Evolutionary conservation across 768 basidiomycete genomes (phyloP).

Genomic region (Lepiota brunneoincarnata): DNA sequence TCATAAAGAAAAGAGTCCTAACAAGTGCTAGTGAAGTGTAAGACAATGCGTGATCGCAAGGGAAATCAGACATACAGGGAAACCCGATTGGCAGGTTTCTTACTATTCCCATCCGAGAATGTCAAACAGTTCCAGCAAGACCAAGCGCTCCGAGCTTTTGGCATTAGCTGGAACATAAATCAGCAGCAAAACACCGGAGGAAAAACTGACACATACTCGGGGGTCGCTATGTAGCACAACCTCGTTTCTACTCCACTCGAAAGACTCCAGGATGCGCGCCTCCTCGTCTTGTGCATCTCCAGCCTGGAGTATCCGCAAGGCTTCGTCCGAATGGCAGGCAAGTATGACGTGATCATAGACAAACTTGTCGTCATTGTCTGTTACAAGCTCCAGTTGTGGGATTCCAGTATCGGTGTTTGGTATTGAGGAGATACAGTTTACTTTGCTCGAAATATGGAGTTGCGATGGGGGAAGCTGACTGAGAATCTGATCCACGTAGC

Average conservation of each 20-base stretch:
- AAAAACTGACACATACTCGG: slow-evolving; percentile 35
- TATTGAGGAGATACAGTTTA: slow-evolving; percentile 41
- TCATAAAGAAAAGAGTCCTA: slow-evolving; percentile 9
- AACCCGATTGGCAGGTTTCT: slow-evolving; percentile 52
- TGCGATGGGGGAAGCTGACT: slow-evolving; percentile 47
- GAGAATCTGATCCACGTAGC: slow-evolving; percentile 66
- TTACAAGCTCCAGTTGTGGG: slow-evolving; percentile 41
- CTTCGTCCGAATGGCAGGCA: slow-evolving; percentile 70
- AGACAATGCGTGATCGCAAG: neutral
- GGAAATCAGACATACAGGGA: slow-evolving; percentile 46
- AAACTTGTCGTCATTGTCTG: slow-evolving; percentile 40
- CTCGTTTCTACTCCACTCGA: slow-evolving; percentile 68
- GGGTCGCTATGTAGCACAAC: slow-evolving; percentile 66
- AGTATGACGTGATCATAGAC: slow-evolving; percentile 71
- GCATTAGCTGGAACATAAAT: slow-evolving; percentile 55
- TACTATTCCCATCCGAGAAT: slow-evolving; percentile 21
- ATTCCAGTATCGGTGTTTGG: slow-evolving; percentile 12
- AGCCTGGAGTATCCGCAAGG: slow-evolving; percentile 45
- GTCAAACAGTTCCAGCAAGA: slow-evolving; percentile 74
- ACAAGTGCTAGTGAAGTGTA: slow-evolving; percentile 38
- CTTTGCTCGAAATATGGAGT: slow-evolving; percentile 58
- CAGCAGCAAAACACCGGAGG: neutral
- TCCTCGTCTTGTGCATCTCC: slow-evolving; percentile 55
- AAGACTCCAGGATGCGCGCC: slow-evolving; percentile 49
- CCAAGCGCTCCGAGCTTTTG: slow-evolving; percentile 56